phyloP scores from a whole-genome alignment of 352 stramenopile genomes.

The Phytophthora nicotianae region DNA sequence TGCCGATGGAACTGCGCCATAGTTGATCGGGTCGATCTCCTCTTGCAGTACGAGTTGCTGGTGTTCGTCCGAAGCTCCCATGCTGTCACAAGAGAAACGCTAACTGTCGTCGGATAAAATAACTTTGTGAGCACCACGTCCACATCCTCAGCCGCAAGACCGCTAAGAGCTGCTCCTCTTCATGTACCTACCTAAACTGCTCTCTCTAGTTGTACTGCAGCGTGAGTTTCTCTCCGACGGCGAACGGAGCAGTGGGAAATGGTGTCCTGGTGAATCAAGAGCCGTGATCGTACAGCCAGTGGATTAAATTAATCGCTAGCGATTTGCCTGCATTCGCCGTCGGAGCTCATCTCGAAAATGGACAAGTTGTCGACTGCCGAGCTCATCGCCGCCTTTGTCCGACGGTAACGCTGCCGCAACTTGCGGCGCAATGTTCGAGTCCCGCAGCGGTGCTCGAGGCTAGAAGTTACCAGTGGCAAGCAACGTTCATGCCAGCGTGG shows the following conservation, averaged over 20 bases:
- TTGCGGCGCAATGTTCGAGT: neutral
- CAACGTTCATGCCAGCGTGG: slow-evolving; percentile 7
- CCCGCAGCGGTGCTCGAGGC: too few relatives aligned
- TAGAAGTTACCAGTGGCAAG: neutral
- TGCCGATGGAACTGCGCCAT: slow-evolving; percentile 17
- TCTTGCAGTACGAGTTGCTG: slow-evolving; percentile 28
- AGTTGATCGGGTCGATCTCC: slow-evolving; percentile 17
- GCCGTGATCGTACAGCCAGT: slow-evolving; percentile 6
- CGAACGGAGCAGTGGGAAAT: neutral
- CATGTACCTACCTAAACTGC: neutral
- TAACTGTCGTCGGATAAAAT: slow-evolving; percentile 20
- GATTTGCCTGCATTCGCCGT: slow-evolving; percentile 14
- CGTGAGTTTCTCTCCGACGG: slow-evolving; percentile 26
- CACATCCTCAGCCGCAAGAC: slow-evolving; percentile 8
- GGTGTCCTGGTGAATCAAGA: neutral
- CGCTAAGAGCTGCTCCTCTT: slow-evolving; percentile 3
- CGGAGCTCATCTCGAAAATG: slow-evolving; percentile 7
- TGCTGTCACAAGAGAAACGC: slow-evolving; percentile 2
- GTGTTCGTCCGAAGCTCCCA: slow-evolving; percentile 30
- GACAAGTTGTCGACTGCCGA: neutral
- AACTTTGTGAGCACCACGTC: slow-evolving; percentile 16
- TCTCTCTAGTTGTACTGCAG: neutral
- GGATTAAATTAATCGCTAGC: slow-evolving; percentile 18
- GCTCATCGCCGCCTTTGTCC: slow-evolving; percentile 22
- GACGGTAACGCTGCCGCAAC: slow-evolving; percentile 14